Percentiles rank a stretch among this genome's conserved stretches.
phyloP scores from a whole-genome alignment of 768 basidiomycete species.

The Suillus clintonianus region DNA sequence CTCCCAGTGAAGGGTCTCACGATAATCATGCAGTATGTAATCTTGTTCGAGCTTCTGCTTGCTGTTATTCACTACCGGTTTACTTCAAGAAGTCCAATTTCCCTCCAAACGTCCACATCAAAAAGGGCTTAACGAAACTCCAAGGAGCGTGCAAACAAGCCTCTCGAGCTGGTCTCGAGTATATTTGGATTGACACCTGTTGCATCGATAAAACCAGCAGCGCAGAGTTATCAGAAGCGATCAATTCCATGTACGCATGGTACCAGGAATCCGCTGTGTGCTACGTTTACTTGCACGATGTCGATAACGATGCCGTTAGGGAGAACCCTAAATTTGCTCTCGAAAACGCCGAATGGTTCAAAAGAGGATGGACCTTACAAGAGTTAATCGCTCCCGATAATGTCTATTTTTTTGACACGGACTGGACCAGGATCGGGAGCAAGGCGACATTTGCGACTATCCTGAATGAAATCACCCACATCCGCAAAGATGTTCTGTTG shows the following conservation, averaged over 20 bases:
- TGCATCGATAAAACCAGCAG: conserved; percentile 23
- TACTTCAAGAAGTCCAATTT: background rate
- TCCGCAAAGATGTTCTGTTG: conserved; percentile 6
- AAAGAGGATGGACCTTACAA: conserved; percentile 17
- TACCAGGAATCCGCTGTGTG: conserved; percentile 16
- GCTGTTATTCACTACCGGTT: background rate
- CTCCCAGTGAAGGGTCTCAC: background rate
- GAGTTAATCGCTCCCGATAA: conserved; percentile 16
- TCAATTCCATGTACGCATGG: conserved; percentile 22
- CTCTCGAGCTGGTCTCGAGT: conserved; percentile 2
- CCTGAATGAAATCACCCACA: conserved; percentile 5
- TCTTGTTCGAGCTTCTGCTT: background rate
- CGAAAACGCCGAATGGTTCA: conserved; percentile 13
- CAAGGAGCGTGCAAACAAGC: conserved; percentile 2
- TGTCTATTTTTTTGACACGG: conserved; percentile 13
- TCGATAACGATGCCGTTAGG: background rate
- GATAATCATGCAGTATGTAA: background rate
- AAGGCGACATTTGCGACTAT: conserved; percentile 3
- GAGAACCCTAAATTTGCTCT: background rate
- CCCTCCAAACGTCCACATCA: background rate
- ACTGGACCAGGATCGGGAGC: conserved; percentile 13
- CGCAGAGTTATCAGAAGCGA: conserved; percentile 19
- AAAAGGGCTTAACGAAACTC: conserved; percentile 8
- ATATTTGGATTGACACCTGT: conserved; percentile 19
- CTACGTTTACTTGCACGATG: conserved; percentile 16